phyloP scores from a whole-genome alignment of 768 basidiomycete species.

The Mycena indigotica region DNA sequence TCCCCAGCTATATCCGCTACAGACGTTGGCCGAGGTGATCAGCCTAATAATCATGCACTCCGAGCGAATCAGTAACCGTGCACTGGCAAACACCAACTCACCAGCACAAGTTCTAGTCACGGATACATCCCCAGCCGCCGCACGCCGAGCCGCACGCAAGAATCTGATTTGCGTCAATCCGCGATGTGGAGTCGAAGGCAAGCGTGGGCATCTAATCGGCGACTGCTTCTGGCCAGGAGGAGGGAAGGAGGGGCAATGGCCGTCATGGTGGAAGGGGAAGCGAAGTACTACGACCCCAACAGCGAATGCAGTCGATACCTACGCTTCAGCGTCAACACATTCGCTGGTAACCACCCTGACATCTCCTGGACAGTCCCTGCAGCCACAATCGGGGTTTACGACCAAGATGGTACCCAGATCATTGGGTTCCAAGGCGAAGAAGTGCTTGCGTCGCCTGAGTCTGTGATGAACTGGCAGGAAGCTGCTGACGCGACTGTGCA shows the following conservation, averaged over 20 bases:
- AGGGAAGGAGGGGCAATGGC: conserved; percentile 16
- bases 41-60: neutral
- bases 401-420: neutral
- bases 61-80: neutral
- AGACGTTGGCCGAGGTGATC: conserved; percentile 15
- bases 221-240: conserved; percentile 20
- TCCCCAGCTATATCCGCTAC: conserved; percentile 12
- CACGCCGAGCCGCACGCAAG: conserved; percentile 6
- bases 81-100: neutral
- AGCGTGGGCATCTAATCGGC: conserved; percentile 1
- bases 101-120: neutral
- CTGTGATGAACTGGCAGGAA: conserved; percentile 5
- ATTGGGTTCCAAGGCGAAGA: conserved; percentile 10
- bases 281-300: neutral
- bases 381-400: conserved; percentile 4
- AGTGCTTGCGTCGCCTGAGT: conserved; percentile 6
- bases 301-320: conserved; percentile 4
- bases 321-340: neutral
- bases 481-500: neutral
- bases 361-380: conserved; percentile 12
- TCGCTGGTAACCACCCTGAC: no score
- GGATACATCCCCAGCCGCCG: neutral
- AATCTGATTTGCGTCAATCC: conserved; percentile 7
- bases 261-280: conserved; percentile 15
- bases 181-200: neutral